Conservation (phyloP, 768 basidiomycete species). For the Filobasidium floriforme region DNA sequence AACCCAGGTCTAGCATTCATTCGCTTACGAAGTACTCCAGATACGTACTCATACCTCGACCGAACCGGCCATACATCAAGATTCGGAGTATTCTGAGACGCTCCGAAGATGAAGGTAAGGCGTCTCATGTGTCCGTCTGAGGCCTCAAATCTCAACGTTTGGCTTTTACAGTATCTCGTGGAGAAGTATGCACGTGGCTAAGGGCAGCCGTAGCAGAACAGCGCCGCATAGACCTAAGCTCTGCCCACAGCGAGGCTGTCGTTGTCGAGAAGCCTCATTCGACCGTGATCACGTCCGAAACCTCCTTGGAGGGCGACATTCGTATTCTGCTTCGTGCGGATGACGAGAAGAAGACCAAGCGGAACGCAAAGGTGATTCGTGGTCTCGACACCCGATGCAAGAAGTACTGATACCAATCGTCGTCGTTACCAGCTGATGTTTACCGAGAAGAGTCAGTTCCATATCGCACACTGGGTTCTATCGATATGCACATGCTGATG, state of each 20-base stretch:
- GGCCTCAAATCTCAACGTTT: background rate
- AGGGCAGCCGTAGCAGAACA: conserved; percentile 36
- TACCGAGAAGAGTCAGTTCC: conserved; percentile 31
- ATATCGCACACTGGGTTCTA: no score
- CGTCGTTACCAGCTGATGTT: conserved; percentile 30
- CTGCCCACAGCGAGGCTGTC: background rate
- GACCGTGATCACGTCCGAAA: background rate
- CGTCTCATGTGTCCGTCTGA: background rate
- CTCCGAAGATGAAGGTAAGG: conserved; percentile 40
- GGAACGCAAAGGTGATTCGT: conserved; percentile 29
- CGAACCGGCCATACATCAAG: conserved; percentile 35
- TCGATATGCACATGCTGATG: no score
- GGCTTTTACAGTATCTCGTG: conserved; percentile 33
- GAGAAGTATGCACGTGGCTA: conserved; percentile 35
- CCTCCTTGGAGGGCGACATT: conserved; percentile 31
- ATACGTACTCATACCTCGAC: conserved; percentile 37
- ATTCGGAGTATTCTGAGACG: conserved; percentile 32
- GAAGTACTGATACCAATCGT: background rate
- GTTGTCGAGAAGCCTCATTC: conserved; percentile 4
- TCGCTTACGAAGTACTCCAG: conserved; percentile 19
- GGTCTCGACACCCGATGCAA: conserved; percentile 31
- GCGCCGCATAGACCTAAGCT: conserved; percentile 34
- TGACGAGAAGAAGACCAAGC: conserved; percentile 27
- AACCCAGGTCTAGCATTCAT: background rate
- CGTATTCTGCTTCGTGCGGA: conserved; percentile 37